Percentiles rank a stretch among this genome's conserved stretches.
Evolutionary conservation across 805 yeast species (phyloP).

Genomic region (Candida adriatica): DNA sequence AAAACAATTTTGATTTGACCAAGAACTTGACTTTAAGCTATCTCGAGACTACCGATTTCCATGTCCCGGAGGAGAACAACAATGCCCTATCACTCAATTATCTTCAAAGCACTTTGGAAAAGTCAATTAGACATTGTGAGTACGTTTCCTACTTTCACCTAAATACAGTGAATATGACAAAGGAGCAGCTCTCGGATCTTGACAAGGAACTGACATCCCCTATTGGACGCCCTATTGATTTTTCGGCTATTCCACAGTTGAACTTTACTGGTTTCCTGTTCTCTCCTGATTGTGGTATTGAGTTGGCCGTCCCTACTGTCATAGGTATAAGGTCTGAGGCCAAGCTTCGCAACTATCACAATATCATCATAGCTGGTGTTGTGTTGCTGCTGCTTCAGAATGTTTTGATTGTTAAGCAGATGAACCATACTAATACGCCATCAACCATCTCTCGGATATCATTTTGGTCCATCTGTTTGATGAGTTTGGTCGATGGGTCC

Average conservation of each 20-base stretch:
- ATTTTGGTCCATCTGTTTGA: slow-evolving; percentile 56
- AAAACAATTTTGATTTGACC: slow-evolving; percentile 37
- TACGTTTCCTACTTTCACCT: slow-evolving; percentile 62
- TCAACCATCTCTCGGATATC: slow-evolving; percentile 72
- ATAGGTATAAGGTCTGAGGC: slow-evolving; percentile 57
- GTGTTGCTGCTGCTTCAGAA: slow-evolving; percentile 23
- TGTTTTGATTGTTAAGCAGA: slow-evolving; percentile 44
- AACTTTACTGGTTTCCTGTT: slow-evolving; percentile 55
- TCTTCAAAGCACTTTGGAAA: slow-evolving; percentile 23
- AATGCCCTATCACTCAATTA: slow-evolving; percentile 20
- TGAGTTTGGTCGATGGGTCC: slow-evolving; percentile 64
- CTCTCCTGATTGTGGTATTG: slow-evolving; percentile 85
- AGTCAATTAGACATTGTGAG: slow-evolving; percentile 52
- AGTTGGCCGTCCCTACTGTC: slow-evolving; percentile 32
- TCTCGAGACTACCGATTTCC: slow-evolving; percentile 32
- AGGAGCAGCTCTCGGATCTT: slow-evolving; percentile 47
- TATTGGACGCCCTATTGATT: slow-evolving; percentile 66
- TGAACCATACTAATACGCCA: slow-evolving; percentile 68
- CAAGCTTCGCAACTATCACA: slow-evolving; percentile 19
- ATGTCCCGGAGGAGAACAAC: slow-evolving; percentile 11
- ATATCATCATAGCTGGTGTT: slow-evolving; percentile 13
- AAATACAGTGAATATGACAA: slow-evolving; percentile 48
- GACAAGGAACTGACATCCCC: slow-evolving; percentile 73
- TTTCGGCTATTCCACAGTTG: slow-evolving; percentile 45
- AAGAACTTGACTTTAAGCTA: slow-evolving; percentile 37